phyloP scores from a whole-genome alignment of 1,284 basidiomycete species.

The Rhodofomes roseus region DNA sequence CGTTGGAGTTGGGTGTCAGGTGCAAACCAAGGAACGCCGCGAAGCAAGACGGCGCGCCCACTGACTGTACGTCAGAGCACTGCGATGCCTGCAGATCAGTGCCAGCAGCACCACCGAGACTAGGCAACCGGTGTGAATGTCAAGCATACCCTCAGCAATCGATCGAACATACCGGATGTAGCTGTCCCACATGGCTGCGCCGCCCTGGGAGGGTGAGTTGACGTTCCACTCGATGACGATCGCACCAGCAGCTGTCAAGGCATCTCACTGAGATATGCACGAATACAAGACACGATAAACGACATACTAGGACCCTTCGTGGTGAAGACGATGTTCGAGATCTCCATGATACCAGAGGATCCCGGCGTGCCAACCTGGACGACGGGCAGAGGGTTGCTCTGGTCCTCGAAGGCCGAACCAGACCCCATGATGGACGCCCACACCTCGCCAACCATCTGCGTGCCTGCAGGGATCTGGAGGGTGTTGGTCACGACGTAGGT shows the following conservation, averaged over 20 bases:
- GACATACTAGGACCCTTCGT: constrained; percentile 49
- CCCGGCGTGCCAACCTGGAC: constrained; percentile 52
- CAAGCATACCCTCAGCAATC: not conserved
- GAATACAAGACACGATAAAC: no score
- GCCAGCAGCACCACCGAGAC: constrained; percentile 33
- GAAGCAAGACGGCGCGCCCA: constrained; percentile 41
- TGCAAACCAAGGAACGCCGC: constrained; percentile 63
- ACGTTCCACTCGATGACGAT: constrained; percentile 76
- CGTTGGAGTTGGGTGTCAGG: constrained; percentile 54
- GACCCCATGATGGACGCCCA: constrained; percentile 73
- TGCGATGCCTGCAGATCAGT: constrained; percentile 48
- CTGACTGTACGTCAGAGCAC: constrained; percentile 34
- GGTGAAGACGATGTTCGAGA: constrained; percentile 57
- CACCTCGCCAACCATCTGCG: constrained; percentile 70
- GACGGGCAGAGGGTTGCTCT: constrained; percentile 49
- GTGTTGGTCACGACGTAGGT: constrained; percentile 69
- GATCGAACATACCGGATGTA: constrained; percentile 39
- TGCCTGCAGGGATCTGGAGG: constrained; percentile 66
- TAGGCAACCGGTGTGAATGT: constrained; percentile 10
- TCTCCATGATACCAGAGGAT: constrained; percentile 51
- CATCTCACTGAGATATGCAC: not conserved
- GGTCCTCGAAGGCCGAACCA: constrained; percentile 55
- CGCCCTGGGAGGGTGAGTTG: constrained; percentile 50
- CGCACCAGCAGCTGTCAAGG: constrained; percentile 51
- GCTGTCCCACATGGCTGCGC: constrained; percentile 73